Evolutionary conservation across 2,329 filamentous ascomycete genomes (phyloP).

Genomic region (Fusarium sp.): DNA sequence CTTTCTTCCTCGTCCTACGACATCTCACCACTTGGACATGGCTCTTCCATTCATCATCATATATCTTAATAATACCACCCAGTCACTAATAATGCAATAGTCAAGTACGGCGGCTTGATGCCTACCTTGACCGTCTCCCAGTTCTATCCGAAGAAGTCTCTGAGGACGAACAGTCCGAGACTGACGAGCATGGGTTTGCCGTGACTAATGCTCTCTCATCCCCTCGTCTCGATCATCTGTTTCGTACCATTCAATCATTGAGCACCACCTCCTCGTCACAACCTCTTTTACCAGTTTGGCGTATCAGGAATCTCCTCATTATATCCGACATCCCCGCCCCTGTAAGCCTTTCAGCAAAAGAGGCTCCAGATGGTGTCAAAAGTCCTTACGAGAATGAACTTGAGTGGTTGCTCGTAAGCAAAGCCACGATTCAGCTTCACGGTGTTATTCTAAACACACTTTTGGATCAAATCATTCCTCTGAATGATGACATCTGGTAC

Average conservation of each 20-base stretch:
- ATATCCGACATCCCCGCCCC: slow-evolving; percentile 70
- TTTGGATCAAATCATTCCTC: slow-evolving; percentile 83
- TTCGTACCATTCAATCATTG: slow-evolving; percentile 76
- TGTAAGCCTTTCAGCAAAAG: slow-evolving; percentile 51
- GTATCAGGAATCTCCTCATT: slow-evolving; percentile 72
- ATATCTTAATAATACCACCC: slow-evolving; percentile 9
- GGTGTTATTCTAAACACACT: slow-evolving; percentile 82
- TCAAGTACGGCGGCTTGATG: slow-evolving; percentile 73
- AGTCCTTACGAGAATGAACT: slow-evolving; percentile 79
- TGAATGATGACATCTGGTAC: slow-evolving; percentile 92
- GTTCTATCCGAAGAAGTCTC: slow-evolving; percentile 57
- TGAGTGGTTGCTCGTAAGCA: slow-evolving; percentile 91
- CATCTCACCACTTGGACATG: background rate
- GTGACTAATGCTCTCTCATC: slow-evolving; percentile 62
- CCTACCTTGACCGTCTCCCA: slow-evolving; percentile 73
- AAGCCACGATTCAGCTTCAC: slow-evolving; percentile 92
- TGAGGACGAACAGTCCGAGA: slow-evolving; percentile 57
- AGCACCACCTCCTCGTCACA: slow-evolving; percentile 77
- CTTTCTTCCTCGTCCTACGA: background rate
- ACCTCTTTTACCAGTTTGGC: slow-evolving; percentile 69
- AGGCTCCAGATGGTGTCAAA: slow-evolving; percentile 50
- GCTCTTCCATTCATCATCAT: slow-evolving; percentile 1
- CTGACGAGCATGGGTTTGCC: slow-evolving; percentile 53
- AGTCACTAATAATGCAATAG: slow-evolving; percentile 53
- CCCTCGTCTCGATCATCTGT: slow-evolving; percentile 71